phyloP scores from a whole-genome alignment of 805 yeast genomes.

The Scheffersomyces spartinae region DNA sequence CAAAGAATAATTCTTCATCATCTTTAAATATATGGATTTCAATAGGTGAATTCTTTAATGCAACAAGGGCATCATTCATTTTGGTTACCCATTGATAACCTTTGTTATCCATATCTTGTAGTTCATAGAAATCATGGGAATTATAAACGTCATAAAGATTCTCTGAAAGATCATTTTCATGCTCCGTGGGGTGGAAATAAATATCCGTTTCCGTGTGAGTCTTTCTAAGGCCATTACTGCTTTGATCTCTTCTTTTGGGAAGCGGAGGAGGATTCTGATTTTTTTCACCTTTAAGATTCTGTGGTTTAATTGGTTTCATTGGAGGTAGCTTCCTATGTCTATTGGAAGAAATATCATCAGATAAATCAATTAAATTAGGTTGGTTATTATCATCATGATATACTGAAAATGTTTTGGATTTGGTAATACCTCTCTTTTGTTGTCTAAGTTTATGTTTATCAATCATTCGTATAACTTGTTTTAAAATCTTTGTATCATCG shows the following conservation, averaged over 20 bases:
- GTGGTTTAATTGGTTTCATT: constrained; percentile 6
- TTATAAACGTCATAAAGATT: constrained; percentile 13
- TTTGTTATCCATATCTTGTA: constrained; percentile 23
- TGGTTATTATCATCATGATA: constrained; percentile 8
- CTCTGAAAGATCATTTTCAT: constrained; percentile 10
- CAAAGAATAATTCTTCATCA: constrained; percentile 22
- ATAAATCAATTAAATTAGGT: constrained; percentile 27
- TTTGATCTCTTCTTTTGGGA: constrained; percentile 2
- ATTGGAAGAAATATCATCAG: constrained; percentile 9
- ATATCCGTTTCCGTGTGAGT: no score
- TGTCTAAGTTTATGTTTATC: constrained; percentile 6
- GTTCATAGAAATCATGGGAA: constrained; percentile 15
- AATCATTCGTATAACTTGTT: constrained; percentile 16
- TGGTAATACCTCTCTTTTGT: constrained; percentile 15
- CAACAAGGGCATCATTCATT: constrained; percentile 16
- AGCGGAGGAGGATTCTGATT: constrained; percentile 11
- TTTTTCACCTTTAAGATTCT: constrained; percentile 2
- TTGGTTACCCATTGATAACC: constrained; percentile 29
- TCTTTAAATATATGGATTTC: constrained; percentile 21
- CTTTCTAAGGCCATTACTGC: neutral
- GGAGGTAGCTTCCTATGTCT: constrained; percentile 5
- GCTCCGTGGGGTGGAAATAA: no score
- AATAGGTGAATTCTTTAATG: constrained; percentile 16
- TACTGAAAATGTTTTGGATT: constrained; percentile 6
- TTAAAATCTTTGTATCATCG: constrained; percentile 26